phyloP scores from a whole-genome alignment of 176 grass and related monocot species.

The Eleusine indica region DNA sequence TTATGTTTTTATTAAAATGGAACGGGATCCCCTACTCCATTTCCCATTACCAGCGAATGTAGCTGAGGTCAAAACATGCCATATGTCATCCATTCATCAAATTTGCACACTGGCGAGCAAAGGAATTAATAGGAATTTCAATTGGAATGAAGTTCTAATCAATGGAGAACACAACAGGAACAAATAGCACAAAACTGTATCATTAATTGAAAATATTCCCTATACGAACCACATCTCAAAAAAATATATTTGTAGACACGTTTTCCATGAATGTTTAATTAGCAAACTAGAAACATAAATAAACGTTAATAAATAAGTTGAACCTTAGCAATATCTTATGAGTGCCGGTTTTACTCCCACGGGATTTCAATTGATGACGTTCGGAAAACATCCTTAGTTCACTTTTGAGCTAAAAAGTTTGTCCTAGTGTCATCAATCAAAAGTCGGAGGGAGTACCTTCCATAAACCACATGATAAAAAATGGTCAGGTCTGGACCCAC shows the following conservation, averaged over 20 bases:
- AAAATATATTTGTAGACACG: not conserved
- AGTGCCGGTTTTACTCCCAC: not conserved
- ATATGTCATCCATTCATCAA: slow-evolving; percentile 11
- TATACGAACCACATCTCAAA: slow-evolving; percentile 13
- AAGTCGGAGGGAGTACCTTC: not conserved
- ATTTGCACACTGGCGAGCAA: slow-evolving; percentile 23
- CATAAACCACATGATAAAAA: slow-evolving; percentile 14
- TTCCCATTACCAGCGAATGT: not conserved
- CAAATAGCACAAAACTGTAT: slow-evolving; percentile 6
- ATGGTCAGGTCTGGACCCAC: slow-evolving; percentile 31
- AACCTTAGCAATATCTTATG: slow-evolving; percentile 26
- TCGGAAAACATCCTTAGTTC: not conserved
- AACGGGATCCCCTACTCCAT: not conserved
- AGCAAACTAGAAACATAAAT: slow-evolving; percentile 19
- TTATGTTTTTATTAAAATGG: not conserved
- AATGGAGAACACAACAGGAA: slow-evolving; percentile 4
- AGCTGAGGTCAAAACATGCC: not conserved
- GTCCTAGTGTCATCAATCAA: not conserved
- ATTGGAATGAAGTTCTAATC: slow-evolving; percentile 8
- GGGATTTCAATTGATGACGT: not conserved
- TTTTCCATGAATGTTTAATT: slow-evolving; percentile 10
- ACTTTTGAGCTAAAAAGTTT: not conserved
- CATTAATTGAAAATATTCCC: slow-evolving; percentile 12
- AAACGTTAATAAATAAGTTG: slow-evolving; percentile 19
- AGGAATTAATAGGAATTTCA: not conserved